Base-by-base conservation (phyloP, 2,329 filamentous ascomycete genomes). In the Incumbomyces delicatus region DNA sequence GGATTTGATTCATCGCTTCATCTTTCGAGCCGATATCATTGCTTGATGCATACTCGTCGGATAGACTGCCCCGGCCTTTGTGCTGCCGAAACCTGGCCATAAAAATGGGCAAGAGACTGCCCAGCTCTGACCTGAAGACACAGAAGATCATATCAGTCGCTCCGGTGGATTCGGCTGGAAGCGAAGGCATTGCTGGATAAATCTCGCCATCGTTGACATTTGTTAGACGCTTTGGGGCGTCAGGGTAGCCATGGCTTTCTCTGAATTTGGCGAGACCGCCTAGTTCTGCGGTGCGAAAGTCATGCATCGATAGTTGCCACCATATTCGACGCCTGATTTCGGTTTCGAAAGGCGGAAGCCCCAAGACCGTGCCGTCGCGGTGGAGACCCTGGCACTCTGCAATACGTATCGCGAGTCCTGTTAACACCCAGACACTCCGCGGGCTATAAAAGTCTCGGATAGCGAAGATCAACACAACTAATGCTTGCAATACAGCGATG, bases 361-460 rank as follows among this genome's bases (percentile, higher is more conserved):
- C 73, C 4, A 80, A 65, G 14, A 64, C 60, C 49, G 74, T 72
- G 32, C 78, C 79, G 49, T 84, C 80, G 12, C 76, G 71, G 50
- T 83, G 78, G 39, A 83, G 69, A 1, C 81, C 81, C 71, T 84
- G 80, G 57, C 80, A 80, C 57, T 82, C 76, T 1, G 78, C 80
- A 44, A 84, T 77, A 14, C 81, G 73, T 30, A 84, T 69, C 3
- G 78, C 69, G n/a, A 78, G 67, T 4, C 79, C 79, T 42, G 76
- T 77, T 17, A 83, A 58, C 35, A 80, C 72, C 76, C 77, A 81
- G 3, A 75, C 68, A 1, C 75, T 73, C 53, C 80, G 76, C 2
- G 73, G 71, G 50, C 80, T 74, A 55, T 77, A 78, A 5, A 74
- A 71, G 29, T 76, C 75, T 44, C 77, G 70, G 1, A 81, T 64